phyloP scores from a whole-genome alignment of 768 basidiomycete species.

The Gelatoporia subvermispora region DNA sequence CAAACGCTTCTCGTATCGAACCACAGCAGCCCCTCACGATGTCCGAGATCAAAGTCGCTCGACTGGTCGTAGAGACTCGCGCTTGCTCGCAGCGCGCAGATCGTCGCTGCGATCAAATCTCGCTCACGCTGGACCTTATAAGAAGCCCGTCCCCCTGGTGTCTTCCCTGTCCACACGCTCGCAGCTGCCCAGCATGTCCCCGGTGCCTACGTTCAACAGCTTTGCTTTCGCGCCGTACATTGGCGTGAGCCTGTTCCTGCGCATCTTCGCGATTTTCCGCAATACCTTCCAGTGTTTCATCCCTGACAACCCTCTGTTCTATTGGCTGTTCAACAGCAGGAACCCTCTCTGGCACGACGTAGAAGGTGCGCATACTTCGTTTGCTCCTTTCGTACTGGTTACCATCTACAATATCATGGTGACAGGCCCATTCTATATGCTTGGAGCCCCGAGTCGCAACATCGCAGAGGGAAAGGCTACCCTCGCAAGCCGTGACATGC shows the following conservation, averaged over 20 bases:
- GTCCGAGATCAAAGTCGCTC: too few relatives aligned
- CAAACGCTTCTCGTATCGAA: too few relatives aligned
- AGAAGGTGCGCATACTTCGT: slow-evolving; percentile 7
- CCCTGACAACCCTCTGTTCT: slow-evolving; percentile 8
- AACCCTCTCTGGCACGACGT: slow-evolving; percentile 7
- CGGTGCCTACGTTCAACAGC: too few relatives aligned
- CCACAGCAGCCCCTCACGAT: too few relatives aligned
- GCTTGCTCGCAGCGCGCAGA: too few relatives aligned
- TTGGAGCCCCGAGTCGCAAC: slow-evolving; percentile 16
- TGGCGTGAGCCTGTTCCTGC: slow-evolving; percentile 5
- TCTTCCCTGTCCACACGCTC: too few relatives aligned
- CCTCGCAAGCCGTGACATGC: slow-evolving; percentile 11
- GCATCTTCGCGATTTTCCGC: slow-evolving; percentile 2
- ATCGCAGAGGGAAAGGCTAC: slow-evolving; percentile 22
- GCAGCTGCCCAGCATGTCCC: too few relatives aligned
- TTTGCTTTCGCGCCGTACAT: slow-evolving; percentile 3
- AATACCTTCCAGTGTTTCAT: slow-evolving; percentile 3
- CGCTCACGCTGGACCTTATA: too few relatives aligned
- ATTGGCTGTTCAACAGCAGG: slow-evolving; percentile 3
- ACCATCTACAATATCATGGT: too few relatives aligned
- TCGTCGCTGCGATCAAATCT: too few relatives aligned
- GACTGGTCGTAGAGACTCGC: too few relatives aligned
- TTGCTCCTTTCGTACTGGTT: neutral
- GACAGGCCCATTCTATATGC: slow-evolving; percentile 21
- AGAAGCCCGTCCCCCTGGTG: too few relatives aligned